Evolutionary conservation across 345 rosid genomes (phyloP), one percentile per base, ranked within the genome.

Genomic region (Populus ilicifolia): DNA sequence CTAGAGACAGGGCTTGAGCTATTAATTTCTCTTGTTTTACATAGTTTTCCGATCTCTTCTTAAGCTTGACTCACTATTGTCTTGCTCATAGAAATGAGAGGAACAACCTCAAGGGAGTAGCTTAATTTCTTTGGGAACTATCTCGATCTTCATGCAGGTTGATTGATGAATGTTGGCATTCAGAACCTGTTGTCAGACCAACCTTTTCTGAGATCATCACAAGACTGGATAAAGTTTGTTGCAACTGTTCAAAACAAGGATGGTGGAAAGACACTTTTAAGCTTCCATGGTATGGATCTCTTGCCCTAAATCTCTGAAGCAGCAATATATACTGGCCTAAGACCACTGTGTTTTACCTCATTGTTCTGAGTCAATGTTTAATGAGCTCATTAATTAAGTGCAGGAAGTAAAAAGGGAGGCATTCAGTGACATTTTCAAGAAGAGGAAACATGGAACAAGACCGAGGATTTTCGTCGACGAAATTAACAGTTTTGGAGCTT

Each of bases 251-350:
- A 66, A 93, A 87, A 81, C 98, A 90, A 5, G 96, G 94, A 67
- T 86, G 93, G 99, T 96, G 96, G 99, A 96, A 92, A 81, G 98
- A 96, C 71, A 85, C 98, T 30, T 93, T 96, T 80, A 96, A 90
- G 90, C 91, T 96, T 84, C 96, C 93, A 41, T 93, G 99, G 99
- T 96, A 93, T 74, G 89, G 72, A 73, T 76, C 39, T 64, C 43
- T 61, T 54, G 38, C 67, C 71, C 14, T 27, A 14, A 48, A 61
- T 81, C 70, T 75, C 29, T 14, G 29, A 29, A 39, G 52, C 17
- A 11, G 71, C 63, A 18, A 21, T 52, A 41, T 29, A 56, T 56
- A 56, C 5, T 56, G 12, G 23, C 63, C 27, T 21, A 41, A 2
- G 13, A 56, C 63, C 63, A 56, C 27, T 21, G 63, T 21, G 13